Percentiles rank a stretch among this genome's conserved stretches.
phyloP scores from a whole-genome alignment of 352 stramenopile genomes.

The Blastocystis sp. region DNA sequence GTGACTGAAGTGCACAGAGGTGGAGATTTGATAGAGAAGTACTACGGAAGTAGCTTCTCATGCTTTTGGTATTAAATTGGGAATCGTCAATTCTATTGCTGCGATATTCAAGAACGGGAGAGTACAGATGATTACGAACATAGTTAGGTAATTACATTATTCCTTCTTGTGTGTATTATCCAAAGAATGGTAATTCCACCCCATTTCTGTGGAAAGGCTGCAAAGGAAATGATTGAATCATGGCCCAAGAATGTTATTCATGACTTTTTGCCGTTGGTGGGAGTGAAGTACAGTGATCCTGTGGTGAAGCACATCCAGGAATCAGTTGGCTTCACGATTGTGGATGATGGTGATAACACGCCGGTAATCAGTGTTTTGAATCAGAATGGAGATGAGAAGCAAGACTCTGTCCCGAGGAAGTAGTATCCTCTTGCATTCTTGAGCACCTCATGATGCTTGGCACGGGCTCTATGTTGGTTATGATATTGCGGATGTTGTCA shows the following conservation, averaged over 20 bases:
- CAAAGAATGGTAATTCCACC: neutral
- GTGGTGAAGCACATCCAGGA: neutral
- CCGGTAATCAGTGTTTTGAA: neutral
- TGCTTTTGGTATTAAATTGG: conserved; percentile 59
- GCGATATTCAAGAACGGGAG: conserved; percentile 20
- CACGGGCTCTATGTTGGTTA: too few relatives aligned
- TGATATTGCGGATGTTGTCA: conserved; percentile 32
- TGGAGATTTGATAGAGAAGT: too few relatives aligned
- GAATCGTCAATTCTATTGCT: conserved; percentile 42
- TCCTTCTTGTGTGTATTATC: conserved; percentile 49
- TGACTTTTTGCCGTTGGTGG: conserved; percentile 13
- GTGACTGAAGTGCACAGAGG: too few relatives aligned
- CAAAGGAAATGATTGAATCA: too few relatives aligned
- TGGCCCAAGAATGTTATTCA: conserved; percentile 18
- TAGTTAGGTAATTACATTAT: neutral
- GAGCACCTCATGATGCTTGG: too few relatives aligned
- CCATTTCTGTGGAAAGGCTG: conserved; percentile 1
- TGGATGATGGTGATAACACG: conserved; percentile 39
- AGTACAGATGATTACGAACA: conserved; percentile 20
- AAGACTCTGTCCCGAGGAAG: conserved; percentile 16
- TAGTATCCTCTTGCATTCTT: conserved; percentile 26
- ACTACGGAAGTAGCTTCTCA: too few relatives aligned
- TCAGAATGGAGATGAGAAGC: neutral
- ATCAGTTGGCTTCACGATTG: conserved; percentile 23
- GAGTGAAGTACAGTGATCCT: neutral